phyloP scores from a whole-genome alignment of 164 flowering plant species.

The Vitis cinerea region DNA sequence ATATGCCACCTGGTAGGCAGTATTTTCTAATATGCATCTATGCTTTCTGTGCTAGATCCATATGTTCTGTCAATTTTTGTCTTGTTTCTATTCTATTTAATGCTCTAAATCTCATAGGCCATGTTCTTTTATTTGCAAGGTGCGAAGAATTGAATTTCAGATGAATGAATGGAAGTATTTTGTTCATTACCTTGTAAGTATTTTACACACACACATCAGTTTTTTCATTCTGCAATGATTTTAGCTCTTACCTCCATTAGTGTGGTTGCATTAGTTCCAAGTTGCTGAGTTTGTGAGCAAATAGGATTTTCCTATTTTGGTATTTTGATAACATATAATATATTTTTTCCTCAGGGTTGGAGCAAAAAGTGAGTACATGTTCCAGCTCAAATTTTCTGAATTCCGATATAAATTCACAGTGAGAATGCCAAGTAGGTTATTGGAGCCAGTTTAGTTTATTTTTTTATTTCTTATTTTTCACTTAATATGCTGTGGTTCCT shows the following conservation, averaged over 20 bases:
- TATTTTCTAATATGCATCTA: neutral
- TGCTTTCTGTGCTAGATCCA: neutral
- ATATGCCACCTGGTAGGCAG: neutral
- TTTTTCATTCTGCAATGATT: neutral
- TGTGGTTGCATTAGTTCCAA: neutral
- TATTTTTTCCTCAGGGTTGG: constrained; percentile 67
- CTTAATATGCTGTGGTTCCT: neutral
- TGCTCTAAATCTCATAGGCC: neutral
- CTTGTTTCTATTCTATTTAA: neutral
- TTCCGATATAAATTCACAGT: constrained; percentile 2
- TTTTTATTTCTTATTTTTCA: neutral
- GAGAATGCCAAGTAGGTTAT: neutral
- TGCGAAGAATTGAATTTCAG: constrained; percentile 22
- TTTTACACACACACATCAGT: neutral
- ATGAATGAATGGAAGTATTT: constrained; percentile 28
- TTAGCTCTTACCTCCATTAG: neutral
- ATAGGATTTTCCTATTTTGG: constrained; percentile 2
- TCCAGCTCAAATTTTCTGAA: neutral
- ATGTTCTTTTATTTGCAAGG: constrained; percentile 23
- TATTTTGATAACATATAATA: constrained; percentile 8
- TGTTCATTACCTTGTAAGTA: constrained; percentile 54
- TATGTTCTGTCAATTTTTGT: neutral
- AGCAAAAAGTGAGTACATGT: constrained; percentile 60
- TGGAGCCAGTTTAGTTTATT: neutral
- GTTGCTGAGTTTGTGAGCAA: neutral